phyloP scores from a whole-genome alignment of 2,329 filamentous ascomycete genomes.

The Zymoseptoria crescenta region DNA sequence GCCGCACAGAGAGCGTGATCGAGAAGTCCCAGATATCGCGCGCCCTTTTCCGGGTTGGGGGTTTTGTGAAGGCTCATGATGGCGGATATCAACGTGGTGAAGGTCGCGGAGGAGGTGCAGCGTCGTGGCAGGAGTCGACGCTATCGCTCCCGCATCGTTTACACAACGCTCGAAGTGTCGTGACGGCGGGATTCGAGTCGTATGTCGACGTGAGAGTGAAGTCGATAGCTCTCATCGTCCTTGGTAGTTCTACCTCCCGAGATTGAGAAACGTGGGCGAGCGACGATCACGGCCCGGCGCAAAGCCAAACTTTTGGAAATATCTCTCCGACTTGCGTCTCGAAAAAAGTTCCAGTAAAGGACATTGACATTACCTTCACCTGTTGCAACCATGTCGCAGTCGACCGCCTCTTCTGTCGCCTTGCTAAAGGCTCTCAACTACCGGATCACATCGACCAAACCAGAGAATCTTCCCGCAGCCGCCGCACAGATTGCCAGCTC shows the following conservation, averaged over 20 bases:
- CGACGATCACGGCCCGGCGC: not conserved
- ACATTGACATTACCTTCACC: not conserved
- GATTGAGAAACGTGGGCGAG: not conserved
- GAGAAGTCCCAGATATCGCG: constrained; percentile 71
- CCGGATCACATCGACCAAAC: constrained; percentile 62
- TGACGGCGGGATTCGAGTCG: not conserved
- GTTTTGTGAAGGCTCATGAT: constrained; percentile 22
- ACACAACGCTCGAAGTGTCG: no score
- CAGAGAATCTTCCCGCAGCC: constrained; percentile 65
- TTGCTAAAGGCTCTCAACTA: constrained; percentile 56
- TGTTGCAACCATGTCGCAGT: not conserved
- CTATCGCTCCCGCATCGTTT: constrained; percentile 14
- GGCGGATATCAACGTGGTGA: not conserved
- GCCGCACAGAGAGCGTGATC: constrained; percentile 82
- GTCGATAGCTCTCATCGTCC: not conserved
- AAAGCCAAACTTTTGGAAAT: not conserved
- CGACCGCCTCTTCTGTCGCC: constrained; percentile 29
- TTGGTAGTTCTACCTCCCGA: no score
- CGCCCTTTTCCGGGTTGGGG: constrained; percentile 53
- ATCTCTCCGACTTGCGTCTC: not conserved
- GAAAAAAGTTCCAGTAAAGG: not conserved
- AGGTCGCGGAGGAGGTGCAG: not conserved
- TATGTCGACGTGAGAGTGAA: not conserved
- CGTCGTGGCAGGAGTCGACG: constrained; percentile 2
- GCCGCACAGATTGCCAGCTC: constrained; percentile 58